These are phyloP conservation scores for Teunomyces cretensis DNA, from an alignment of 805 yeast species.

Conservation along the genomic window DNA sequence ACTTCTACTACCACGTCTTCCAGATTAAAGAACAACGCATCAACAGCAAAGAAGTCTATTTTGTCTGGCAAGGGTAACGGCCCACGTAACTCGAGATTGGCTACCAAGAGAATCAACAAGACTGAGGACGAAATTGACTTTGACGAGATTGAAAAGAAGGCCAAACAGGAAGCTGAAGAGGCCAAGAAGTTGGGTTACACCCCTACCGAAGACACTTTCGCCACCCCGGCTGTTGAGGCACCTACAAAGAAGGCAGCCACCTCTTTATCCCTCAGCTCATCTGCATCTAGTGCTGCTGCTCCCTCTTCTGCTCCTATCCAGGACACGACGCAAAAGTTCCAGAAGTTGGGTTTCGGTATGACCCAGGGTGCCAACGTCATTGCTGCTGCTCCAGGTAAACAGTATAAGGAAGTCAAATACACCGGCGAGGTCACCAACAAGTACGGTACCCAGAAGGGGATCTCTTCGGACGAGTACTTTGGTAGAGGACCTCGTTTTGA, in stretches of 20 bases:
- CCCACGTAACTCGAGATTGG: slow-evolving; percentile 55
- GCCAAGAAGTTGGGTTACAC: slow-evolving; percentile 54
- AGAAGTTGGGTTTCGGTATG: slow-evolving; percentile 91
- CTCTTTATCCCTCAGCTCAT: slow-evolving; percentile 10
- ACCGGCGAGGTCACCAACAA: slow-evolving; percentile 75
- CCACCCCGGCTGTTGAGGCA: slow-evolving; percentile 3
- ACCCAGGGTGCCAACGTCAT: slow-evolving; percentile 58
- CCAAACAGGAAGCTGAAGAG: slow-evolving; percentile 78
- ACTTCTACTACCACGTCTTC: slow-evolving; percentile 25
- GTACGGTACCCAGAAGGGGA: slow-evolving; percentile 88
- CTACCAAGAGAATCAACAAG: slow-evolving; percentile 51
- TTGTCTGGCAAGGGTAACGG: slow-evolving; percentile 53
- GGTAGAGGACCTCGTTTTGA: slow-evolving; percentile 83
- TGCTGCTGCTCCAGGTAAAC: slow-evolving; percentile 32
- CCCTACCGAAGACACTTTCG: slow-evolving; percentile 25
- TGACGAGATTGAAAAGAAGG: slow-evolving; percentile 69
- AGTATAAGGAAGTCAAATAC: slow-evolving; percentile 58
- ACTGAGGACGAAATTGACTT: slow-evolving; percentile 54
- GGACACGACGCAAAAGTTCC: slow-evolving; percentile 65
- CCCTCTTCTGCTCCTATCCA: slow-evolving; percentile 28
- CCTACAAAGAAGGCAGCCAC: slow-evolving; percentile 11
- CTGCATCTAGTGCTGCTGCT: slow-evolving; percentile 1
- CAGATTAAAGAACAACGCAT: slow-evolving; percentile 21
- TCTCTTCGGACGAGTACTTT: slow-evolving; percentile 92
- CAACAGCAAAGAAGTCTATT: slow-evolving; percentile 28